phyloP scores from a whole-genome alignment of 2,329 filamentous ascomycete species.

The Cercospora sp. region DNA sequence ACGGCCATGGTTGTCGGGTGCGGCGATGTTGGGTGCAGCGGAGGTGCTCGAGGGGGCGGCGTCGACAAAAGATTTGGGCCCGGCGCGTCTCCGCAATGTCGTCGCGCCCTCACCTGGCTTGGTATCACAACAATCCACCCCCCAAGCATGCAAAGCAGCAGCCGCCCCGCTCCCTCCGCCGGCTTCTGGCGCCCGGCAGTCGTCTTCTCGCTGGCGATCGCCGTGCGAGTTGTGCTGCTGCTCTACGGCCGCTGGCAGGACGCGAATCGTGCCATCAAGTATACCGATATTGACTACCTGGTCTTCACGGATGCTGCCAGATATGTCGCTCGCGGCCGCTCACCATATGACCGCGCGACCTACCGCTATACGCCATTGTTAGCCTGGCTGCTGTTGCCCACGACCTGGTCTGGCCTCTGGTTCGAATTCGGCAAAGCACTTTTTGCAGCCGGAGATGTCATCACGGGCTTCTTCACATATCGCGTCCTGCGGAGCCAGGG shows the following conservation, averaged over 20 bases:
- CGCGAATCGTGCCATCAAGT: constrained; percentile 86
- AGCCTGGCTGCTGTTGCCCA: constrained; percentile 86
- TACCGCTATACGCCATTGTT: constrained; percentile 96
- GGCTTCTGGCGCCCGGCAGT: constrained; percentile 33
- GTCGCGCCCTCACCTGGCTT: neutral
- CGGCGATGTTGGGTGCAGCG: neutral
- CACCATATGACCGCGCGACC: constrained; percentile 86
- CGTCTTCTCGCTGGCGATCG: constrained; percentile 50
- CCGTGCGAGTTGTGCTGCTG: constrained; percentile 72
- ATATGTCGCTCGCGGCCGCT: constrained; percentile 65
- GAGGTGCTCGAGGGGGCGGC: neutral
- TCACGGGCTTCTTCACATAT: constrained; percentile 78
- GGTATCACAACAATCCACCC: neutral
- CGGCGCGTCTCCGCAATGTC: neutral
- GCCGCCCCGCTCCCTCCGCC: neutral
- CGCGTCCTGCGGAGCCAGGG: constrained; percentile 54
- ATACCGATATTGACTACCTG: constrained; percentile 98
- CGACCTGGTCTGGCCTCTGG: constrained; percentile 61
- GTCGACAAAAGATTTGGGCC: neutral
- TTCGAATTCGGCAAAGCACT: constrained; percentile 86
- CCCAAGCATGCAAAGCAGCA: neutral
- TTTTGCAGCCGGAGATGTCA: constrained; percentile 79
- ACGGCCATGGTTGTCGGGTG: constrained; percentile 49
- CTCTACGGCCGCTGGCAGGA: constrained; percentile 93
- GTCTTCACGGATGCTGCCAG: constrained; percentile 96